Base-by-base conservation (phyloP, 768 basidiomycete species). In the Coprinopsis sp. region DNA sequence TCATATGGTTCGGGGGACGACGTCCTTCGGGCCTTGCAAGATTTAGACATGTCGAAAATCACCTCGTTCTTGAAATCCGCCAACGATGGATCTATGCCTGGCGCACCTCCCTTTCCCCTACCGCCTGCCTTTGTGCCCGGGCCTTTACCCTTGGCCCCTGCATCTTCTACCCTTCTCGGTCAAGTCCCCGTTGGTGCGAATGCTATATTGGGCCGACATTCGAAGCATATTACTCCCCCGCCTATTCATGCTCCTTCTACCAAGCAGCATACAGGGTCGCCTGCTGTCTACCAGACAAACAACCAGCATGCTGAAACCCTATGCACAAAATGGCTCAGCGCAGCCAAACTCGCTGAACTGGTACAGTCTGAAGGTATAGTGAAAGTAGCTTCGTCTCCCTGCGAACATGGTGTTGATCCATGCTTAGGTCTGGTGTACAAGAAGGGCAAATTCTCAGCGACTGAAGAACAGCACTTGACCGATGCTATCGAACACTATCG, bases 391-490 rank as follows among this genome's bases (percentile, higher is more conserved):
- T 28, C 30, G 21, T 11, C 30, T 27, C 25, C 18, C 18, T 22
- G 42, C 18, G 16, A 18, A 19, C 19, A 33, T 29, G 24, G 46
- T 37, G 12, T 50, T 51, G 45, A 36, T 21, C 30, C 31, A 30
- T 2, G 36, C 50, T 19, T 47, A 91, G 88, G 87, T 25, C 76
- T 91, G n/a, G 76, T 87, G 2, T 91, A 88, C 62, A 90, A 84
- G 66, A 90, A 90, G 63, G 89, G 89, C 12, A 91, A 88, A 58
- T 92, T 92, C 56, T 89, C 87, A 21, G 78, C 82, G 0, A 80
- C 81, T 33, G 89, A 92, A 57, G 84, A 82, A 47, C 73, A 79
- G 21, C 82, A 82, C 51, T 63, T 91, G 1, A 73, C 66, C 51
- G 61, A 64, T 12, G 88, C 87, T 6, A 80, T 91, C 28, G 79